phyloP scores from a whole-genome alignment of 176 grass and related monocot species.

The Zea luxurians region DNA sequence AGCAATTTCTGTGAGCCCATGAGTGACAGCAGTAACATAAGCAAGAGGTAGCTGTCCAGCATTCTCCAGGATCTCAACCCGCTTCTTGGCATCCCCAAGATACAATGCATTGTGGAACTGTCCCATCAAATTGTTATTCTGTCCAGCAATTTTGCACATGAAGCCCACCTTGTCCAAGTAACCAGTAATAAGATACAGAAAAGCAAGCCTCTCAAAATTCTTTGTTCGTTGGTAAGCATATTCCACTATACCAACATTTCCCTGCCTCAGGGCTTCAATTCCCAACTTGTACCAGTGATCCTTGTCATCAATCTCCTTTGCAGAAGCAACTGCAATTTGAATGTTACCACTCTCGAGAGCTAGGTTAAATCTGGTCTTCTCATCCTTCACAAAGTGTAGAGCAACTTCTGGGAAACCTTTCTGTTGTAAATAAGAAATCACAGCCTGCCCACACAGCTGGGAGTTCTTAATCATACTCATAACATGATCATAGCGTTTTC shows the following conservation, averaged over 20 bases:
- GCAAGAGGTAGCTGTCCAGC: slow-evolving; percentile 92
- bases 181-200: slow-evolving; percentile 97
- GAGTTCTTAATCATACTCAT: slow-evolving; percentile 98
- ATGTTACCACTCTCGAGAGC: slow-evolving; percentile 98
- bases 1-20: slow-evolving; percentile 84
- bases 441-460: slow-evolving; percentile 89
- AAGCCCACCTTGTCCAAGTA: slow-evolving; percentile 83
- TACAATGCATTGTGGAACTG: slow-evolving; percentile 97
- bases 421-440: slow-evolving; percentile 96
- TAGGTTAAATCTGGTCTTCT: slow-evolving; percentile 93
- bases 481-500: slow-evolving; percentile 90
- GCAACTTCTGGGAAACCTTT: slow-evolving; percentile 99
- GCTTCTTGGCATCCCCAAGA: slow-evolving; percentile 85
- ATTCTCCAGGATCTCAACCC: slow-evolving; percentile 85
- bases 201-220: slow-evolving; percentile 95
- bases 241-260: slow-evolving; percentile 97
- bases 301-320: slow-evolving; percentile 98
- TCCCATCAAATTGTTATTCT: slow-evolving; percentile 93
- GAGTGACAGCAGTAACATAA: slow-evolving; percentile 80
- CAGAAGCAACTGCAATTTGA: slow-evolving; percentile 97
- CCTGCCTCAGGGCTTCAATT: slow-evolving; percentile 91
- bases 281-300: slow-evolving; percentile 97
- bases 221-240: slow-evolving; percentile 97
- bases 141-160: slow-evolving; percentile 92
- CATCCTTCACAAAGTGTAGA: slow-evolving; percentile 99